These are phyloP conservation scores for Azolla pinnata DNA, from an alignment of 75 land plant species.

Conservation along the genomic window DNA sequence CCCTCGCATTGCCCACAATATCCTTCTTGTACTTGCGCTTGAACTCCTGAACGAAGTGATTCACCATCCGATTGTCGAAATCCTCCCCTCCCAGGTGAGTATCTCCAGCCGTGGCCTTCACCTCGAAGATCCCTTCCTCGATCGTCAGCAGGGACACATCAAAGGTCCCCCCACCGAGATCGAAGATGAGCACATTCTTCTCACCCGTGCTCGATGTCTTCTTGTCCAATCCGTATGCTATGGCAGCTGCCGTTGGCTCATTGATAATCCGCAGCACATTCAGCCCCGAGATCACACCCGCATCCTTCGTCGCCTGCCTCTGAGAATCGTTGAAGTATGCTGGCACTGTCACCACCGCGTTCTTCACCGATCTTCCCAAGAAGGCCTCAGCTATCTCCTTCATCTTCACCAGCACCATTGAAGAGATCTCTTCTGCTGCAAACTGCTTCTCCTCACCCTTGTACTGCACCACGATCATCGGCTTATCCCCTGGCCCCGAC, in stretches of 20 bases:
- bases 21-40: slow-evolving; percentile 27
- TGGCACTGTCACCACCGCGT: slow-evolving; percentile 9
- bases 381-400: no score
- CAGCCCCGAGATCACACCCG: background rate
- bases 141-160: slow-evolving; percentile 18
- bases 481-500: slow-evolving; percentile 14
- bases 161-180: no score
- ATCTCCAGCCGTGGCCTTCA: slow-evolving; percentile 29
- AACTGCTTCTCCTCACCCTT: no score
- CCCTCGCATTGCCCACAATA: slow-evolving; percentile 18
- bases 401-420: slow-evolving; percentile 25
- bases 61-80: slow-evolving; percentile 24
- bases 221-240: slow-evolving; percentile 24
- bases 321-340: no score
- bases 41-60: slow-evolving; percentile 18
- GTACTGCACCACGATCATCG: slow-evolving; percentile 9
- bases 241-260: slow-evolving; percentile 34
- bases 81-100: slow-evolving; percentile 26
- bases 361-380: slow-evolving; percentile 12
- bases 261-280: slow-evolving; percentile 19
- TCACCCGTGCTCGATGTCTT: slow-evolving; percentile 6
- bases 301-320: no score
- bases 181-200: slow-evolving; percentile 12
- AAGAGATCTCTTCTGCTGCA: slow-evolving; percentile 33
- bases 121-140: slow-evolving; percentile 14